These are phyloP conservation scores for Acacia concinna DNA, from an alignment of 331 rosid species.

Conservation along the genomic window DNA sequence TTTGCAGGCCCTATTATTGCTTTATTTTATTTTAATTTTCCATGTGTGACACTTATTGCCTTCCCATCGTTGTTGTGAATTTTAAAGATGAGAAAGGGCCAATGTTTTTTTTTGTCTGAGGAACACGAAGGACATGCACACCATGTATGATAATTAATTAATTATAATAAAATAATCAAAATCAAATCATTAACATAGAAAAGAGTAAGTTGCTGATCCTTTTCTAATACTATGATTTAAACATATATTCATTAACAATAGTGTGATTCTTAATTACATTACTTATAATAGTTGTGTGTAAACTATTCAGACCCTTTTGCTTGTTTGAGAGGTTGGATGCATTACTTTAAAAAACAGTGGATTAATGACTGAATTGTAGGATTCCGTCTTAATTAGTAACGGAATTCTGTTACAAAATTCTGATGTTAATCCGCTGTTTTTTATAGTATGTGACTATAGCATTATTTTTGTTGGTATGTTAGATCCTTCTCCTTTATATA, in stretches of 20 bases:
- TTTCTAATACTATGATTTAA: neutral
- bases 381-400: too few relatives aligned
- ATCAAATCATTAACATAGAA: neutral
- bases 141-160: constrained; percentile 32
- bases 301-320: neutral
- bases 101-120: constrained; percentile 34
- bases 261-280: neutral
- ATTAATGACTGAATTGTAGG: too few relatives aligned
- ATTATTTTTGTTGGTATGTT: neutral
- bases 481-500: neutral
- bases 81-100: constrained; percentile 20
- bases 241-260: neutral
- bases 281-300: neutral
- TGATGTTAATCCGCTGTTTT: too few relatives aligned
- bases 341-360: too few relatives aligned
- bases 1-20: neutral
- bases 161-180: neutral
- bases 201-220: constrained; percentile 9
- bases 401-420: too few relatives aligned
- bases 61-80: constrained; percentile 22
- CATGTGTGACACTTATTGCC: constrained; percentile 24
- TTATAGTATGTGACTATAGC: too few relatives aligned
- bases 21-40: neutral
- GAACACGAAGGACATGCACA: constrained; percentile 40
- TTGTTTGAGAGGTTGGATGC: neutral